phyloP scores from a whole-genome alignment of 192 early-diverging fungal genomes.

The Thoreauomyces humboldtii region DNA sequence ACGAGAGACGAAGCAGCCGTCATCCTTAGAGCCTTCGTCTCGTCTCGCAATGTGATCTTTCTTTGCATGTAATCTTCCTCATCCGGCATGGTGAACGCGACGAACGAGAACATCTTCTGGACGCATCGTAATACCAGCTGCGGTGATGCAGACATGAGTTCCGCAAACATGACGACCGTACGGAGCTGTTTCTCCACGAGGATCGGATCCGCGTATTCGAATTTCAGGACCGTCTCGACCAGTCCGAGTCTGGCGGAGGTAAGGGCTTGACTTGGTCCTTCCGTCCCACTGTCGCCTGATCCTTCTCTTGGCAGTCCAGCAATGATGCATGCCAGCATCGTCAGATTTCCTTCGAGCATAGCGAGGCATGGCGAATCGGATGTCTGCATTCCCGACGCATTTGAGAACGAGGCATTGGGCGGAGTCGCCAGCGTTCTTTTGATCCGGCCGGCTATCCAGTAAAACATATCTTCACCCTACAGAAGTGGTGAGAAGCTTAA shows the following conservation, averaged over 20 bases:
- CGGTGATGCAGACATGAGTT: constrained; percentile 13
- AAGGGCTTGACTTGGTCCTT: no score
- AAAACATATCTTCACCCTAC: no score
- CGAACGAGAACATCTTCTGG: constrained; percentile 32
- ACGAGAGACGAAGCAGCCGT: constrained; percentile 38
- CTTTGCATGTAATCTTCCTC: constrained; percentile 19
- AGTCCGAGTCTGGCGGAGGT: constrained; percentile 14
- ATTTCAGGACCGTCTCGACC: constrained; percentile 17
- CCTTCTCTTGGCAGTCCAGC: no score
- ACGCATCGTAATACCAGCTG: constrained; percentile 27
- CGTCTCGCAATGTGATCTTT: constrained; percentile 20
- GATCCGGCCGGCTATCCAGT: no score
- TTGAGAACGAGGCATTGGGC: no score
- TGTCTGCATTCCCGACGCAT: no score
- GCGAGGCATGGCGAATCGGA: no score
- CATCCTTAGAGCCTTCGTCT: constrained; percentile 27
- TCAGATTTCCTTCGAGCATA: no score
- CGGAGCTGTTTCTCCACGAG: constrained; percentile 19
- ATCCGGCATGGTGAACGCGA: constrained; percentile 33
- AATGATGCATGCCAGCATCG: no score
- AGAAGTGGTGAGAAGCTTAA: no score
- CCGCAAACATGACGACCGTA: constrained; percentile 29
- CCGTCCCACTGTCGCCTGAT: no score
- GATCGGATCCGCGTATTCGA: constrained; percentile 16
- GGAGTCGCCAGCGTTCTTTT: no score